Conservation (phyloP, 371 early-diverging fungal genomes). For the Apophysomyces trapeziformis region DNA sequence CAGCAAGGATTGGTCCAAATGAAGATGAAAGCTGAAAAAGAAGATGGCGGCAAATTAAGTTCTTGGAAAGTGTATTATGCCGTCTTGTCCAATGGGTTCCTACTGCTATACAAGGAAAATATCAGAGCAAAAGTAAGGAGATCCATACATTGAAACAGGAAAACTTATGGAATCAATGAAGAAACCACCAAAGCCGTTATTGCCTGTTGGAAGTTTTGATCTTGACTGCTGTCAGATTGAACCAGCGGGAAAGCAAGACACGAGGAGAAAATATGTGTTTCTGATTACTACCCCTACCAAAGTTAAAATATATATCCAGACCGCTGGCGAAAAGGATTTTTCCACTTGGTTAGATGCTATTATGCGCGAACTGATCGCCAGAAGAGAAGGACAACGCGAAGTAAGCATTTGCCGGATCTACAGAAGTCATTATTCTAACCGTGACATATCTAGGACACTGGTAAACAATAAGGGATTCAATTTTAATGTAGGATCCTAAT, state of each 20-base stretch:
- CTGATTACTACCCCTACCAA: conserved; percentile 33
- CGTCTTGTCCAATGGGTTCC: conserved; percentile 46
- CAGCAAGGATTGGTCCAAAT: conserved; percentile 50
- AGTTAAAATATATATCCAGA: conserved; percentile 47
- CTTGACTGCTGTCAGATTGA: conserved; percentile 50
- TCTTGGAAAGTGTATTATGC: conserved; percentile 56
- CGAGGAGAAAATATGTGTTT: conserved; percentile 33
- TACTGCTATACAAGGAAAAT: conserved; percentile 50
- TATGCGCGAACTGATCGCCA: conserved; percentile 52
- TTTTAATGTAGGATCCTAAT: not conserved
- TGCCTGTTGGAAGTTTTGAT: conserved; percentile 54
- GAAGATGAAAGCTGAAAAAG: conserved; percentile 54
- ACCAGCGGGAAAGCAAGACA: conserved; percentile 44
- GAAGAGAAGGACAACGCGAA: conserved; percentile 38
- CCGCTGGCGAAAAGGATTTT: conserved; percentile 44
- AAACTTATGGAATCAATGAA: conserved; percentile 9
- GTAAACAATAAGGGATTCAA: conserved; percentile 1
- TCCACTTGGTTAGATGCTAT: conserved; percentile 53
- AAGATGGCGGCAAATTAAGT: conserved; percentile 48
- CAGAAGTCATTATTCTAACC: not conserved
- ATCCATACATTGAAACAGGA: not conserved
- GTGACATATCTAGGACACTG: conserved; percentile 19
- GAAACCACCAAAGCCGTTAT: conserved; percentile 38
- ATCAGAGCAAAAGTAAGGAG: conserved; percentile 30
- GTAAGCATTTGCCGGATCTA: conserved; percentile 11